Evolutionary conservation across 2,329 filamentous ascomycete genomes (phyloP).

Genomic region (Phialophora chinensis): DNA sequence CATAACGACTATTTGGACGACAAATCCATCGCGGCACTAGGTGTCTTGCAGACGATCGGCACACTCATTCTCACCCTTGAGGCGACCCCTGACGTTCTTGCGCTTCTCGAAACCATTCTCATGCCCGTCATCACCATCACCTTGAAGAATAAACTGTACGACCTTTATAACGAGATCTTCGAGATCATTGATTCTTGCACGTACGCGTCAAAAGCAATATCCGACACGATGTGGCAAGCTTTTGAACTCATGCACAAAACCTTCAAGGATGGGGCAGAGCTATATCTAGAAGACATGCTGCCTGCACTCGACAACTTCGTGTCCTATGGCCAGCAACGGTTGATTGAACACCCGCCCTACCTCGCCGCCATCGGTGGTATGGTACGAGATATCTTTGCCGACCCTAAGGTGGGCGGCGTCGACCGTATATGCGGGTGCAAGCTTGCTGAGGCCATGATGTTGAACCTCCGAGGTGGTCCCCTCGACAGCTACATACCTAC

Average conservation of each 20-base stretch:
- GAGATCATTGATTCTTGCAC: slow-evolving; percentile 99
- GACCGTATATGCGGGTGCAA: slow-evolving; percentile 98
- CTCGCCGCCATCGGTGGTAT: slow-evolving; percentile 88
- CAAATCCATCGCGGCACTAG: slow-evolving; percentile 96
- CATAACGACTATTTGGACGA: slow-evolving; percentile 94
- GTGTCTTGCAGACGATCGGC: slow-evolving; percentile 95
- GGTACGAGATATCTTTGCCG: slow-evolving; percentile 92
- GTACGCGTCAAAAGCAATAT: slow-evolving; percentile 94
- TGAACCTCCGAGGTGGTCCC: slow-evolving; percentile 79
- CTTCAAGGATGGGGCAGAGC: slow-evolving; percentile 94
- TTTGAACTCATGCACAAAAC: slow-evolving; percentile 96
- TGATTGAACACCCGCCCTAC: slow-evolving; percentile 84
- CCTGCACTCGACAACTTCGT: slow-evolving; percentile 98
- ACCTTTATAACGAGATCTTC: slow-evolving; percentile 97
- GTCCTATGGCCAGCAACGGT: slow-evolving; percentile 81
- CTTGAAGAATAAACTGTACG: slow-evolving; percentile 95
- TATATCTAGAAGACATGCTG: slow-evolving; percentile 98
- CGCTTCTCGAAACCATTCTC: slow-evolving; percentile 91
- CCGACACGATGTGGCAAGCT: slow-evolving; percentile 96
- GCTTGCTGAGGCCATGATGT: slow-evolving; percentile 94
- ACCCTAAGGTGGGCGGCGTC: slow-evolving; percentile 89
- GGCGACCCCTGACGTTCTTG: slow-evolving; percentile 92
- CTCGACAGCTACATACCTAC: slow-evolving; percentile 87
- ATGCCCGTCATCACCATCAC: slow-evolving; percentile 98
- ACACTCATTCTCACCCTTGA: slow-evolving; percentile 96